A percentile compares a stretch with the other conserved stretches of the same genome.
Evolutionary conservation across 1,284 basidiomycete genomes (phyloP).

Genomic region (Fistulinella cinereoalba): DNA sequence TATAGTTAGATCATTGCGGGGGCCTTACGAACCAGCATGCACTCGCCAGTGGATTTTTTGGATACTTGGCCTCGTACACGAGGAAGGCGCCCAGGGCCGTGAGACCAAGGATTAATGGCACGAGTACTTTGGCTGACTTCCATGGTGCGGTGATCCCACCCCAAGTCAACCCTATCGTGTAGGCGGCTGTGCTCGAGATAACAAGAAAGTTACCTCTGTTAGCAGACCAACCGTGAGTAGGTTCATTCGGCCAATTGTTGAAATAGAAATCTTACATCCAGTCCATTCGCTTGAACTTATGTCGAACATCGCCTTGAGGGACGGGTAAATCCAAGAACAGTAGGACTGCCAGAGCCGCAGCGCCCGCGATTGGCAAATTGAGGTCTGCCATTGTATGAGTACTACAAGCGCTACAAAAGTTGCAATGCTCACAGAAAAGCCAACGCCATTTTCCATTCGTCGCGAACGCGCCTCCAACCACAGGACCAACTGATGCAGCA

Average conservation of each 20-base stretch:
- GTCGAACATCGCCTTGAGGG: neutral
- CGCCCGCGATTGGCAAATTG: conserved; percentile 4
- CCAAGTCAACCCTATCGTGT: conserved; percentile 5
- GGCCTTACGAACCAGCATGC: neutral
- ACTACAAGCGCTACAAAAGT: neutral
- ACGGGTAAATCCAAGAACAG: conserved; percentile 2
- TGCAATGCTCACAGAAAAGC: conserved; percentile 33
- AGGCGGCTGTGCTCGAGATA: conserved; percentile 5
- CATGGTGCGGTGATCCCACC: conserved; percentile 8
- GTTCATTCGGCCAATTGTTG: neutral
- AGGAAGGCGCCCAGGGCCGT: conserved; percentile 9
- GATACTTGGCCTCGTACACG: conserved; percentile 9
- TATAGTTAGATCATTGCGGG: neutral
- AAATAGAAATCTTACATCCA: conserved; percentile 6
- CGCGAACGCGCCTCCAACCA: conserved; percentile 38
- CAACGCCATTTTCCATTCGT: conserved; percentile 38
- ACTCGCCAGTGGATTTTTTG: conserved; percentile 14
- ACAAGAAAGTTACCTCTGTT: conserved; percentile 7
- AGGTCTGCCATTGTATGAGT: conserved; percentile 2
- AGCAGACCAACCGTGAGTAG: neutral
- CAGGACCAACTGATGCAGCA: conserved; percentile 28
- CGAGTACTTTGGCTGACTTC: conserved; percentile 10
- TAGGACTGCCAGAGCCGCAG: neutral
- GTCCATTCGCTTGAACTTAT: conserved; percentile 6
- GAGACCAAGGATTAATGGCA: conserved; percentile 13